Evolutionary conservation across 768 basidiomycete genomes (phyloP), one percentile per base, ranked within the genome.

Genomic region (Mrakia hoshinonis): DNA sequence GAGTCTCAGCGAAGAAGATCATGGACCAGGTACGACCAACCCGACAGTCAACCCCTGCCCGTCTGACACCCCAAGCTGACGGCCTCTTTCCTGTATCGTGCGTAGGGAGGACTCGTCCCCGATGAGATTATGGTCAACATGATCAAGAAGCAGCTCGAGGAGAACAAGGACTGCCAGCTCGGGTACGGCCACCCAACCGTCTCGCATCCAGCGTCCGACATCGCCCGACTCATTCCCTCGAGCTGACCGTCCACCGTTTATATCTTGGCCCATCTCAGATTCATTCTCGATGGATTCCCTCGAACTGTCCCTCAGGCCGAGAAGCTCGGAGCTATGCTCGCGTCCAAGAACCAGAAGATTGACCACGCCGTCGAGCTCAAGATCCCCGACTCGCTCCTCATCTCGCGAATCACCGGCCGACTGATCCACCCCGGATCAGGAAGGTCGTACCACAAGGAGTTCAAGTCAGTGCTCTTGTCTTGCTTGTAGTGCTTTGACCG

Each of bases 251-350:
- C 20, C 46, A 7, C 22, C 22, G 6, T 72, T 38, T 18, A 11
- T 46, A 12, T 29, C 48, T 48, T 18, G 15, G 3, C 26, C 49
- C 36, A 67, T 24, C 47, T 26, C 75, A 98, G 95, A 47, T 99
- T 99, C 81, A 96, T 99, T 70, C 84, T 99, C 64, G 96, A 99
- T 77, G 96, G 96, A n/a, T 99, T 99, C 86, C 96, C 96, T 51
- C 88, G 96, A 52, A 98, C 95, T 4, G 91, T 98, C 46, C 87
- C 90, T 12, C 96, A 99, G 77, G 96, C 96, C 3, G 85, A 94
- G 81, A 98, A 96, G 81, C 87, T 99, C 68, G 95, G 95, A 78
- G 82, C 83, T 72, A 97, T 99, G 96, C 86, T 99, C 54, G 79
- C 83, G 18, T 80, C 78, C 5, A 87, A 89, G 77, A 87, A 89